Conservation (phyloP, 1,284 basidiomycete genomes). For the Ganoderma resinaceum region DNA sequence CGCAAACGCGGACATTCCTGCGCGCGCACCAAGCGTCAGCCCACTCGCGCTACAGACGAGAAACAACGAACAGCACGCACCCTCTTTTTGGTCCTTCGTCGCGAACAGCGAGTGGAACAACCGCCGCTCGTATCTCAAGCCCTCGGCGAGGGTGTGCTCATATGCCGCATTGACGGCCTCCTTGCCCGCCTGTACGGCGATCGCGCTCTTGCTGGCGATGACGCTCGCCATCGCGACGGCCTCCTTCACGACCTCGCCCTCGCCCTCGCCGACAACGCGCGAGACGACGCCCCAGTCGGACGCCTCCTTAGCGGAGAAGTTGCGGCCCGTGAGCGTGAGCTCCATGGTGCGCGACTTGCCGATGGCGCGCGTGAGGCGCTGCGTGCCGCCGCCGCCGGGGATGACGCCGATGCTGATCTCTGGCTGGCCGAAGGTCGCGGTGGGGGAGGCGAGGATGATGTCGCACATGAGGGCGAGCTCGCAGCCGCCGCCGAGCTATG, state of each 20-base stretch:
- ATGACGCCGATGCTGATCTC: conserved; percentile 98
- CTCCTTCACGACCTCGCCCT: conserved; percentile 86
- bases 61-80: conserved; percentile 49
- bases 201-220: conserved; percentile 86
- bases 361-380: conserved; percentile 85
- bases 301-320: conserved; percentile 84
- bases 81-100: conserved; percentile 97
- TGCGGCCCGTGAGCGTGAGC: conserved; percentile 88
- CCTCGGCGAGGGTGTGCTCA: conserved; percentile 85
- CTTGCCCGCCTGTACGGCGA: conserved; percentile 92
- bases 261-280: conserved; percentile 80
- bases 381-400: conserved; percentile 83
- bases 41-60: background rate
- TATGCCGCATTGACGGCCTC: conserved; percentile 95
- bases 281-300: conserved; percentile 87
- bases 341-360: conserved; percentile 98
- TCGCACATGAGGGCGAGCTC: conserved; percentile 98
- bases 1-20: conserved; percentile 96
- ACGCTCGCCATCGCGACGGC: conserved; percentile 84
- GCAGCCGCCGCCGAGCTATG: conserved; percentile 92
- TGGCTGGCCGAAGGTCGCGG: conserved; percentile 94
- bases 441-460: conserved; percentile 94
- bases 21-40: conserved; percentile 4
- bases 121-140: conserved; percentile 87
- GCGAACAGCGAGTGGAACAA: conserved; percentile 95